Conservation (phyloP, 345 rosid species). For the Nasturtium officinale region DNA sequence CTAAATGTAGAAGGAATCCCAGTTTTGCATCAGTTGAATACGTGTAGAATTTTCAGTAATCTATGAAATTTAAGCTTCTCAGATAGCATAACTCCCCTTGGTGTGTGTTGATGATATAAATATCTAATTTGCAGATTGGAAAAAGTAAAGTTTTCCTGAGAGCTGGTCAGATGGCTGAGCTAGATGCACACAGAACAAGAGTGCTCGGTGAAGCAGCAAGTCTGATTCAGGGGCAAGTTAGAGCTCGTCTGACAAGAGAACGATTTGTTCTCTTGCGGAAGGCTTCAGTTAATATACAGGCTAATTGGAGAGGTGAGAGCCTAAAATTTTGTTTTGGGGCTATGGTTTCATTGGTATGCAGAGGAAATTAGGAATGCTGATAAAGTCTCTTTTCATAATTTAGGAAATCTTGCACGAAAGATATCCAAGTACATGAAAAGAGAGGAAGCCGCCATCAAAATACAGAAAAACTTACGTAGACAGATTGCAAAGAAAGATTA, state of each 20-base stretch:
- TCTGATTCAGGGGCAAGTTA: slow-evolving; percentile 60
- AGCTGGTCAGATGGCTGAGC: slow-evolving; percentile 80
- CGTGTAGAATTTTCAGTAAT: not conserved
- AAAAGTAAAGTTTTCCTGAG: slow-evolving; percentile 70
- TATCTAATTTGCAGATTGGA: slow-evolving; percentile 65
- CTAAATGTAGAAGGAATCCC: slow-evolving; percentile 12
- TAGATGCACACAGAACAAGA: slow-evolving; percentile 69
- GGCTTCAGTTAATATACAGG: slow-evolving; percentile 65
- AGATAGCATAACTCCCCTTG: slow-evolving; percentile 15
- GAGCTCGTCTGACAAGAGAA: slow-evolving; percentile 52
- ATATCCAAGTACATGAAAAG: slow-evolving; percentile 48
- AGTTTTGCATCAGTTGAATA: slow-evolving; percentile 10
- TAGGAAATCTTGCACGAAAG: slow-evolving; percentile 59
- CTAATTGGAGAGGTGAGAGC: slow-evolving; percentile 80
- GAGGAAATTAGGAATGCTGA: slow-evolving; percentile 13
- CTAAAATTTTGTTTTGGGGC: not conserved
- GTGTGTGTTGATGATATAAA: slow-evolving; percentile 24
- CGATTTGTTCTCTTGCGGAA: slow-evolving; percentile 48
- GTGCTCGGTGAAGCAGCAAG: slow-evolving; percentile 60
- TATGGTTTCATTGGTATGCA: slow-evolving; percentile 13
- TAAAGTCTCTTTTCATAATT: slow-evolving; percentile 23
- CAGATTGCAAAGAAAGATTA: slow-evolving; percentile 55
- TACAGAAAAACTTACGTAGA: slow-evolving; percentile 75
- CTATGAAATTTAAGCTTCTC: slow-evolving; percentile 19
- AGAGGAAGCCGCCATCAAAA: slow-evolving; percentile 65